Evolutionary conservation across 2,329 filamentous ascomycete genomes (phyloP).

Genomic region (Monosporascus sp.): DNA sequence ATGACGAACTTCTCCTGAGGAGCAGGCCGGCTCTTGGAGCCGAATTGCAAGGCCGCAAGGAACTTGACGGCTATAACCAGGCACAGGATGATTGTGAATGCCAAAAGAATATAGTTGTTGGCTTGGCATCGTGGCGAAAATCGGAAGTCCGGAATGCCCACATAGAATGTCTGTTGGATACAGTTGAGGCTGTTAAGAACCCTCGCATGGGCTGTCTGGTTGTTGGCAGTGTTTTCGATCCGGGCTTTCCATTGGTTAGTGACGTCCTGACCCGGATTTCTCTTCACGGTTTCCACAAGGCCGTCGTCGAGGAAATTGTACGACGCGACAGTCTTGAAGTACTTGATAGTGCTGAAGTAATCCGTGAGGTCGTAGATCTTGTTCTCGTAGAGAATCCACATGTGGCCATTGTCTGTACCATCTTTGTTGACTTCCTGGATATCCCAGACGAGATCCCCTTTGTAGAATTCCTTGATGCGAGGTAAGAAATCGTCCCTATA

Average conservation of each 20-base stretch:
- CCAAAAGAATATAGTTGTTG: constrained; percentile 86
- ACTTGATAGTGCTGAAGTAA: constrained; percentile 74
- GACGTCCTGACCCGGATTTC: constrained; percentile 76
- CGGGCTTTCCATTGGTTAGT: constrained; percentile 57
- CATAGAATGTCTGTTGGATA: constrained; percentile 76
- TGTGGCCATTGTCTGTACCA: constrained; percentile 61
- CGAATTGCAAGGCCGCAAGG: constrained; percentile 85
- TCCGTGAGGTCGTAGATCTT: constrained; percentile 85
- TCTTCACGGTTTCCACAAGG: constrained; percentile 62
- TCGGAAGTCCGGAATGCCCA: constrained; percentile 82
- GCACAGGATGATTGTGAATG: constrained; percentile 80
- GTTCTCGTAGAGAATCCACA: constrained; percentile 75
- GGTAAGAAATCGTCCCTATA: constrained; percentile 71
- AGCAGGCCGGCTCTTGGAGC: constrained; percentile 80
- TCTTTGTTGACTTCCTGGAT: constrained; percentile 53
- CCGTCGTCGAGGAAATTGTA: constrained; percentile 70
- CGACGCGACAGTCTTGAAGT: constrained; percentile 44
- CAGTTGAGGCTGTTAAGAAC: constrained; percentile 70
- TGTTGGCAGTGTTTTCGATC: constrained; percentile 42
- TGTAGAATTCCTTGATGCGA: constrained; percentile 77
- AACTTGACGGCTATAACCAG: constrained; percentile 82
- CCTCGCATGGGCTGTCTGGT: constrained; percentile 42
- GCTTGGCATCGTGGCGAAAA: constrained; percentile 69
- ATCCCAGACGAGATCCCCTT: constrained; percentile 77
- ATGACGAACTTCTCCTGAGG: constrained; percentile 99